Evolutionary conservation across 352 stramenopile species (phyloP).

Genomic region (Globisporangium perplexum): DNA sequence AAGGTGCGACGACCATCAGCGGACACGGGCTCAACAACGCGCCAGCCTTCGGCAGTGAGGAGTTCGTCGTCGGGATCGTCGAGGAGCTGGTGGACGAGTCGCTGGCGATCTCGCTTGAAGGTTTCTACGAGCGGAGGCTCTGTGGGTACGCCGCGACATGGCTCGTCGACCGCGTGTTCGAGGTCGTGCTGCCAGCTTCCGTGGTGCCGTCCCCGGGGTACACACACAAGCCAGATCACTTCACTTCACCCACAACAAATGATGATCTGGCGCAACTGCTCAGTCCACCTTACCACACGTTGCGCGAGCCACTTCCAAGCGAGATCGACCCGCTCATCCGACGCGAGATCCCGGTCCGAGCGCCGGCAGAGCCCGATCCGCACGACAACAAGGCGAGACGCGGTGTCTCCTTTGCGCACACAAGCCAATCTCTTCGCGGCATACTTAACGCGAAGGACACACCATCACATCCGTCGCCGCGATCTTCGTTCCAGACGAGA

Average conservation of each 20-base stretch:
- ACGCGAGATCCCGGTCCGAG: constrained; percentile 1
- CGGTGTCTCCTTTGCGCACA: neutral
- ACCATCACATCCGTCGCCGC: constrained; percentile 6
- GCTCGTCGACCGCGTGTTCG: constrained; percentile 16
- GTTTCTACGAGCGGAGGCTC: constrained; percentile 21
- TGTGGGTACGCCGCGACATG: constrained; percentile 19
- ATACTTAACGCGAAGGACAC: neutral
- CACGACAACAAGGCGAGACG: neutral
- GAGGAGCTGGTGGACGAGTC: neutral
- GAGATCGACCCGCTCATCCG: constrained; percentile 9
- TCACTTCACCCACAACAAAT: neutral
- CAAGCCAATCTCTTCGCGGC: neutral
- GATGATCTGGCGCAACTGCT: constrained; percentile 5
- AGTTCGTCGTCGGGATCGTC: neutral
- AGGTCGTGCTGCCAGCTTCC: constrained; percentile 6
- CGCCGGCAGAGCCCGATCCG: neutral
- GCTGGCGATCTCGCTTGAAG: constrained; percentile 14
- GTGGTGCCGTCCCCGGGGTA: neutral
- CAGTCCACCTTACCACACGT: neutral
- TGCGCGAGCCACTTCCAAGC: neutral
- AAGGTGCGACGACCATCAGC: no score
- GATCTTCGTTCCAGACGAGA: constrained; percentile 3
- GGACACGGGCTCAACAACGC: neutral
- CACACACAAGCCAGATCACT: neutral
- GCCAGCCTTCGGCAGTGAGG: neutral